Evolutionary conservation across 352 stramenopile species (phyloP), one percentile per base, ranked within the genome.

Genomic region (Pythium oligandrum): DNA sequence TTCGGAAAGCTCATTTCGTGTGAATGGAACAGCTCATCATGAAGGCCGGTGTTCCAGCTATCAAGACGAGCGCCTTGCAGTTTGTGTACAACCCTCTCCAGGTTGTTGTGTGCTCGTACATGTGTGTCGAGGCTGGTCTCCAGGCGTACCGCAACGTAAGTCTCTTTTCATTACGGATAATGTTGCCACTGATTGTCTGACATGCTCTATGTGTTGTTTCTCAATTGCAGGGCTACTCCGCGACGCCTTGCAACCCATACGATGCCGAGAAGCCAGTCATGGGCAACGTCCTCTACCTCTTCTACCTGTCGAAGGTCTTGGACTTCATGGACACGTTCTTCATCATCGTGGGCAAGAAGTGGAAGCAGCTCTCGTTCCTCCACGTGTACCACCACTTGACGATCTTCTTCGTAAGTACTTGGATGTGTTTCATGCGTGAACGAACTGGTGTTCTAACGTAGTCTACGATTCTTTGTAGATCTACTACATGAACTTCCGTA

Each of bases 41-140:
- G 83, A 90, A 86, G 64, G 55, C 75, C 6, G 74, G 68, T 12
- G 64, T 90, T 43, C 78, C 78, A 6, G 72, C 68, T 38, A 75
- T 92, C 59, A 92, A 93, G 61, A 91, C 81, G 32, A 77, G 62
- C 35, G 57, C 64, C 11, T 68, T 98, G 55, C 96, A 98, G 69
- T 98, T 98, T 66, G 35, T 98, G 11, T 98, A 98, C 90, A 98
- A 98, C 76, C 89, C 97, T 40, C 87, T 96, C 10, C 95, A 98
- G 71, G 95, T 98, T 48, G 88, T 98, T 63, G 65, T 97, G 6
- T 98, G 93, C 71, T 92, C 93, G 35, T 98, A 98, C 83, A 98
- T 98, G 93, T 98, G 86, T 55, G 85, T 98, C 50, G 95, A 98
- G 70, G 89, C 88, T 17, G 73, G 71, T 32, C 83, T 98, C 44